Conservation (phyloP, 352 stramenopile species). For the Pythium dissotocum region DNA sequence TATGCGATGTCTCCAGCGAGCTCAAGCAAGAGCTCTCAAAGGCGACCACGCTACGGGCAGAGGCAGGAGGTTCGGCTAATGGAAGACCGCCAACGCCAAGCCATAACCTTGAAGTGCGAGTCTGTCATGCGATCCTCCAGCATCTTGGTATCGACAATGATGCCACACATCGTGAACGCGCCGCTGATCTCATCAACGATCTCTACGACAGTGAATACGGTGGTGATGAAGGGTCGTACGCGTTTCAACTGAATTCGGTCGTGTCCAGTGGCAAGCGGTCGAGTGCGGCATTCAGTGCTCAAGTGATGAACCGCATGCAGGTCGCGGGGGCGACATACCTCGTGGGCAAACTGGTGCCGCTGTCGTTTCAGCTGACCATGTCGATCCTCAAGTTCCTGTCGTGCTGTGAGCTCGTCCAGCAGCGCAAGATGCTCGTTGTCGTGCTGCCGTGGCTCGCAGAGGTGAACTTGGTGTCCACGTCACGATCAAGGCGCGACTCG, state of each 20-base stretch:
- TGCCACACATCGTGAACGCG: conserved; percentile 23
- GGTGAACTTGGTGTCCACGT: conserved; percentile 25
- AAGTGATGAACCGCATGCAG: conserved; percentile 38
- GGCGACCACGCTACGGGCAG: neutral
- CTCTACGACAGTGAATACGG: conserved; percentile 1
- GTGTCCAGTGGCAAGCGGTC: conserved; percentile 25
- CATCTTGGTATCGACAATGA: conserved; percentile 52
- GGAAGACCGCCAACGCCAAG: neutral
- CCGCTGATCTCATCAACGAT: neutral
- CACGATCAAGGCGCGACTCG: neutral
- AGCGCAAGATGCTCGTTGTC: conserved; percentile 54
- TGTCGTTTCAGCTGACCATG: conserved; percentile 40
- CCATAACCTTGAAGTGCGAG: conserved; percentile 35
- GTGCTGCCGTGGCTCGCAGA: conserved; percentile 62
- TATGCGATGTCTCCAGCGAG: conserved; percentile 22
- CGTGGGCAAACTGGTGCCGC: conserved; percentile 30
- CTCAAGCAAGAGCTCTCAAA: conserved; percentile 12
- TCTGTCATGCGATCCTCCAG: conserved; percentile 48
- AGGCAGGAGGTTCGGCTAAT: neutral
- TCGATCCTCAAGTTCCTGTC: conserved; percentile 45
- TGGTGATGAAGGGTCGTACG: neutral
- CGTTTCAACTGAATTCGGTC: conserved; percentile 19
- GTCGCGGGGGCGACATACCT: conserved; percentile 35
- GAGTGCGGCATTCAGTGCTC: conserved; percentile 19
- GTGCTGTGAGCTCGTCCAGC: conserved; percentile 34